phyloP scores from a whole-genome alignment of 805 yeast genomes.

The Komagataella mondaviorum region DNA sequence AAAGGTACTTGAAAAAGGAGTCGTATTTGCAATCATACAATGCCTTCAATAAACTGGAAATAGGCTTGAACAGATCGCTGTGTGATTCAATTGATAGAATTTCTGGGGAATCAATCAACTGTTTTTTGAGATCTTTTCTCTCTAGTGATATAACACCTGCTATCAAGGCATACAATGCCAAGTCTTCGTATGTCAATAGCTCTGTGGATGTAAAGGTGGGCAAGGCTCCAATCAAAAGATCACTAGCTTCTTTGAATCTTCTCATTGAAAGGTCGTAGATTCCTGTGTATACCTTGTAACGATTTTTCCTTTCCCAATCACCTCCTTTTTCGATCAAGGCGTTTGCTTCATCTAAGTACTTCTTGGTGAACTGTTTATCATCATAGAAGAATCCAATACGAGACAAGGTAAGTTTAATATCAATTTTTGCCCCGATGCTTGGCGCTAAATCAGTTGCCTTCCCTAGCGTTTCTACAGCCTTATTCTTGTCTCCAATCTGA shows the following conservation, averaged over 20 bases:
- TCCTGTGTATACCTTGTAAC: slow-evolving; percentile 87
- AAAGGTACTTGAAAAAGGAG: slow-evolving; percentile 60
- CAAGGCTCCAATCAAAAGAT: slow-evolving; percentile 74
- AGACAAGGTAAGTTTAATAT: slow-evolving; percentile 65
- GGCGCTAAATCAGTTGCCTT: slow-evolving; percentile 72
- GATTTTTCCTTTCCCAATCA: slow-evolving; percentile 97
- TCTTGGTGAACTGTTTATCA: slow-evolving; percentile 57
- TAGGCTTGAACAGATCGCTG: slow-evolving; percentile 61
- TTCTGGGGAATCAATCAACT: slow-evolving; percentile 90
- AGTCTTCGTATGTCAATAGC: slow-evolving; percentile 75
- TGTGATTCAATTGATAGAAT: slow-evolving; percentile 67
- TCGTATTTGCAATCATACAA: slow-evolving; percentile 82
- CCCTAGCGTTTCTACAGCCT: slow-evolving; percentile 52
- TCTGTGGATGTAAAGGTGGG: slow-evolving; percentile 94
- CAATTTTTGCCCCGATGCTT: slow-evolving; percentile 84
- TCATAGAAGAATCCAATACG: slow-evolving; percentile 85
- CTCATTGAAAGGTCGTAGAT: slow-evolving; percentile 75
- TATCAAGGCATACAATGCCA: slow-evolving; percentile 77
- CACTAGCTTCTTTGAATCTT: slow-evolving; percentile 76
- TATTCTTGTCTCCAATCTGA: slow-evolving; percentile 63
- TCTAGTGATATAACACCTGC: slow-evolving; percentile 78
- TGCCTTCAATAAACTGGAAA: slow-evolving; percentile 72
- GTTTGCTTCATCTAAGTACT: slow-evolving; percentile 62
- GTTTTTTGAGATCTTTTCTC: slow-evolving; percentile 72
- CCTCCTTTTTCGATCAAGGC: slow-evolving; percentile 88